Evolutionary conservation across 2,329 filamentous ascomycete species (phyloP).

Genomic region (Lecanosticta acicola): DNA sequence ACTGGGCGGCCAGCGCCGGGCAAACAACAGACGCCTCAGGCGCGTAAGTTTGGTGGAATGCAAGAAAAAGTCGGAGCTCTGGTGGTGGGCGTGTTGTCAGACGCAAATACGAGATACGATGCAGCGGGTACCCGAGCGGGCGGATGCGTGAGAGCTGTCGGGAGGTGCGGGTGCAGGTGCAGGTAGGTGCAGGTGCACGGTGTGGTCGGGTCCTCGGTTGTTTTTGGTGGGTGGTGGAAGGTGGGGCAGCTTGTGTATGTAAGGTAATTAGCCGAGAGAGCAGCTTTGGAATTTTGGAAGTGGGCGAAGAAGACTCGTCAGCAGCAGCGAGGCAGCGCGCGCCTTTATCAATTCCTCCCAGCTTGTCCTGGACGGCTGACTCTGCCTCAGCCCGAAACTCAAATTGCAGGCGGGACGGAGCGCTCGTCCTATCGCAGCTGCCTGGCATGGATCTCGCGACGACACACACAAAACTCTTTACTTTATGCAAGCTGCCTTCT

Average conservation of each 20-base stretch:
- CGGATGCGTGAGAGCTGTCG: not conserved
- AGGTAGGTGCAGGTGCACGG: not conserved
- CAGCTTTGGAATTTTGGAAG: too few species aligned
- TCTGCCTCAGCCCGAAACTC: not conserved
- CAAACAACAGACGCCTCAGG: not conserved
- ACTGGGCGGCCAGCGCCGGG: not conserved
- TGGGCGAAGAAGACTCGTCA: too few species aligned
- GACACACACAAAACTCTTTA: not conserved
- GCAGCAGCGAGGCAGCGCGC: not conserved
- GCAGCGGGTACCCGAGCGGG: not conserved
- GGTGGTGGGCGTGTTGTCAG: not conserved
- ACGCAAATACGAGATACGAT: too few species aligned
- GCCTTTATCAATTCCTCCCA: not conserved
- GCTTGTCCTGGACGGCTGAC: too few species aligned
- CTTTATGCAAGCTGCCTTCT: not conserved
- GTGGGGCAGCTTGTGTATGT: not conserved
- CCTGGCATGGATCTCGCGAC: not conserved
- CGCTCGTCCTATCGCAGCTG: not conserved
- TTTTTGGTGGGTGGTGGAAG: too few species aligned
- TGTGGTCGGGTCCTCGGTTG: too few species aligned
- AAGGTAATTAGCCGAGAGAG: not conserved
- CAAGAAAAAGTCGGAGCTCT: not conserved
- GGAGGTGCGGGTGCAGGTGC: not conserved
- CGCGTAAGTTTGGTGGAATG: not conserved
- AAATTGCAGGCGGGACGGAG: not conserved